Conservation (phyloP, 2,329 filamentous ascomycete genomes). For the Penicillium italicum region DNA sequence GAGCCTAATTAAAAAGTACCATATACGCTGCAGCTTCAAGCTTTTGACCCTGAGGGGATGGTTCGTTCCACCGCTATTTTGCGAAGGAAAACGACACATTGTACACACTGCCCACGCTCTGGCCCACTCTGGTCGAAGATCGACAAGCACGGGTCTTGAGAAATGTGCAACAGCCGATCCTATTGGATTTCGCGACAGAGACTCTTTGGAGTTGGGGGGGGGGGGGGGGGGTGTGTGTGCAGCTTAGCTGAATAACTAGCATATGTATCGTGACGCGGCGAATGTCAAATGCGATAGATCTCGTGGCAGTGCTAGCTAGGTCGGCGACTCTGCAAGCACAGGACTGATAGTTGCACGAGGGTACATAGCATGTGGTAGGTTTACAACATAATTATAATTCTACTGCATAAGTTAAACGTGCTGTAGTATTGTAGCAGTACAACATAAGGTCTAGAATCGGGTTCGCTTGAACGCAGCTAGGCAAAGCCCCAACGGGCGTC, state of each 20-base stretch:
- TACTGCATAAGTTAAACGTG: too few relatives aligned
- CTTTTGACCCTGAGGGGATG: not conserved
- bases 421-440: too few relatives aligned
- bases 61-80: slow-evolving; percentile 12
- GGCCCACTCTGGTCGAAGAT: slow-evolving; percentile 16
- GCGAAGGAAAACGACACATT: not conserved
- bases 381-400: too few relatives aligned
- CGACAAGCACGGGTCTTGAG: slow-evolving; percentile 9
- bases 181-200: not conserved
- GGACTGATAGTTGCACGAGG: not conserved
- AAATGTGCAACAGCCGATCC: not conserved
- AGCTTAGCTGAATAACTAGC: slow-evolving; percentile 4
- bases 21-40: not conserved
- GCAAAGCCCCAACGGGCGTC: slow-evolving; percentile 5
- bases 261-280: slow-evolving; percentile 18
- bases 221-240: slow-evolving; percentile 13
- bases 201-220: slow-evolving; percentile 7
- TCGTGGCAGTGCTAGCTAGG: slow-evolving; percentile 3
- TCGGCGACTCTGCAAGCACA: slow-evolving; percentile 4
- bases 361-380: not conserved
- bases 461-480: slow-evolving; percentile 3
- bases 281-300: slow-evolving; percentile 18
- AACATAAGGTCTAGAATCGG: not conserved
- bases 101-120: slow-evolving; percentile 1
- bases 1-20: not conserved